phyloP scores from a whole-genome alignment of 2,329 filamentous ascomycete species.

The Aspergillus fumigatus region DNA sequence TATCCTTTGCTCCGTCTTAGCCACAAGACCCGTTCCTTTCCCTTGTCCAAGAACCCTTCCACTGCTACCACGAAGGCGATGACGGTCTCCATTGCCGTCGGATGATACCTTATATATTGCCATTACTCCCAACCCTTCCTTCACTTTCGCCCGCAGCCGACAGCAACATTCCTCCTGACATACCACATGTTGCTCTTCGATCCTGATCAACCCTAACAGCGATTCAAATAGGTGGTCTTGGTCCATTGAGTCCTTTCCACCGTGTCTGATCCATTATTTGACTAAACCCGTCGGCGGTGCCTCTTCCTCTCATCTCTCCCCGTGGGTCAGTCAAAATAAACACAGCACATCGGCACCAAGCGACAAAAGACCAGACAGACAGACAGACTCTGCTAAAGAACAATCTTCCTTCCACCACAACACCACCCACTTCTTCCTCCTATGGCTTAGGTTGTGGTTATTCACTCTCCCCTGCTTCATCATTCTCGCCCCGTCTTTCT shows the following conservation, averaged over 20 bases:
- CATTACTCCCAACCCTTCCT: background rate
- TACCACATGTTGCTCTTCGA: slow-evolving; percentile 1
- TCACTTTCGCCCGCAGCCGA: background rate
- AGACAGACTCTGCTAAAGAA: background rate
- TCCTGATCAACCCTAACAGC: background rate
- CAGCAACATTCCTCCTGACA: background rate
- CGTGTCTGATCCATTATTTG: slow-evolving; percentile 2
- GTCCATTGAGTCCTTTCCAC: background rate
- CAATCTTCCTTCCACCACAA: background rate
- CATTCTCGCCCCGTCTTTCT: background rate
- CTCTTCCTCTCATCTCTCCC: slow-evolving; percentile 3
- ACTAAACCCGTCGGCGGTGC: background rate
- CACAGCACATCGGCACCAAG: slow-evolving; percentile 18
- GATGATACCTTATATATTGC: background rate
- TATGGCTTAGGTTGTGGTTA: background rate
- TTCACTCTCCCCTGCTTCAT: background rate
- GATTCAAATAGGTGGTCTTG: background rate
- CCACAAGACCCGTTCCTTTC: background rate
- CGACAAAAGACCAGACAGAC: slow-evolving; percentile 8
- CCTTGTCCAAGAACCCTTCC: background rate
- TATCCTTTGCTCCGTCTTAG: background rate
- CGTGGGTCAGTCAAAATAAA: slow-evolving; percentile 38
- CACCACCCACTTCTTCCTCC: background rate
- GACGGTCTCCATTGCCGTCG: background rate
- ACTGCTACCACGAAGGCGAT: background rate